Evolutionary conservation across 371 early-diverging fungal genomes (phyloP).

Genomic region (Mucor sp.): DNA sequence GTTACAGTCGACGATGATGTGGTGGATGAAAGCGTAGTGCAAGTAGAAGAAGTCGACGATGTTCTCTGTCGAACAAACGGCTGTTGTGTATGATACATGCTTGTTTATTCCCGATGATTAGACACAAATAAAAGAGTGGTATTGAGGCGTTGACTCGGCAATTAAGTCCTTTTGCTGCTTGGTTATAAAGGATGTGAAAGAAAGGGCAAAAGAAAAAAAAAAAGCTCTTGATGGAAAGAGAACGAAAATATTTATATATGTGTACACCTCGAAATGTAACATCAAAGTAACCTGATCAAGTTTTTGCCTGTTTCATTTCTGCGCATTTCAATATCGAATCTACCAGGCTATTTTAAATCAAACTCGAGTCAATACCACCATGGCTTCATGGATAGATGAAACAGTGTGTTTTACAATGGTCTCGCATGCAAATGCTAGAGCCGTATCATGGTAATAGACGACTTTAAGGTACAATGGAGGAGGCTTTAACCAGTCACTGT

Average conservation of each 20-base stretch:
- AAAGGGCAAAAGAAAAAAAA: neutral
- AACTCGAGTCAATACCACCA: neutral
- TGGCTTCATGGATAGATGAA: neutral
- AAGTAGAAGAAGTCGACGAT: neutral
- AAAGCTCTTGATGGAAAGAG: neutral
- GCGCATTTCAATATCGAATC: neutral
- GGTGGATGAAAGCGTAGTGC: neutral
- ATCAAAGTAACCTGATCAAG: neutral
- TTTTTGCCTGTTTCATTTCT: neutral
- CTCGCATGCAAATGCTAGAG: too few relatives aligned
- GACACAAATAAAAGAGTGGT: neutral
- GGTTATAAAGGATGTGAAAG: neutral
- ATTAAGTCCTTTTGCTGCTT: neutral
- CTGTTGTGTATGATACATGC: neutral
- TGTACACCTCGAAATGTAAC: neutral
- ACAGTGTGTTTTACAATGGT: neutral
- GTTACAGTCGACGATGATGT: neutral
- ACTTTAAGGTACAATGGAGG: neutral
- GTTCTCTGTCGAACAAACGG: constrained; percentile 4
- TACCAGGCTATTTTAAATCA: neutral
- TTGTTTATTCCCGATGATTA: neutral
- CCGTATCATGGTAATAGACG: neutral
- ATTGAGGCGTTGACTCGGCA: neutral
- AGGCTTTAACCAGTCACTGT: neutral
- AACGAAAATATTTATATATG: neutral